These are phyloP conservation scores for Stagonosporopsis chrysanthemi DNA, from an alignment of 2,329 filamentous ascomycete species.

Conservation along the genomic window DNA sequence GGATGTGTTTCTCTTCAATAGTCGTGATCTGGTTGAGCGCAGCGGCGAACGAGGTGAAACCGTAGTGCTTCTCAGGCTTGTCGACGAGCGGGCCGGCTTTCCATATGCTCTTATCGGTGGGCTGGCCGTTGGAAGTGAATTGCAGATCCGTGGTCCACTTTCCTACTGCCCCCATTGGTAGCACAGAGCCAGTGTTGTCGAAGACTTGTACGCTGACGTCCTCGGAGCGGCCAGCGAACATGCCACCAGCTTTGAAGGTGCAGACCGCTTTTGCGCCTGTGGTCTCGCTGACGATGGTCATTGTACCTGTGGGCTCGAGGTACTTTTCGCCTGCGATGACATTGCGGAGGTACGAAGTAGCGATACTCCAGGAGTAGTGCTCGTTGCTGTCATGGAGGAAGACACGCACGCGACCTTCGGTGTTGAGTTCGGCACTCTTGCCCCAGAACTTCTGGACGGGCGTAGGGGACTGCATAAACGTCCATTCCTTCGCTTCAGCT, in stretches of 20 bases:
- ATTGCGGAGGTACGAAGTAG: constrained; percentile 91
- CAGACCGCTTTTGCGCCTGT: constrained; percentile 83
- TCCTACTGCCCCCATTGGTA: constrained; percentile 74
- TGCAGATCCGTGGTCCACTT: constrained; percentile 84
- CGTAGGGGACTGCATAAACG: constrained; percentile 83
- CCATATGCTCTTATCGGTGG: constrained; percentile 77
- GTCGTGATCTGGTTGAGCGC: constrained; percentile 85
- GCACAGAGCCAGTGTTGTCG: constrained; percentile 69
- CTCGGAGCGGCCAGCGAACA: constrained; percentile 95
- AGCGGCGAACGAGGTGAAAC: constrained; percentile 86
- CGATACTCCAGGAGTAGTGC: constrained; percentile 85
- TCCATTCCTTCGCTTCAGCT: constrained; percentile 86
- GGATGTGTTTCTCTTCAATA: constrained; percentile 76
- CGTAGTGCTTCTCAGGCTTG: constrained; percentile 81
- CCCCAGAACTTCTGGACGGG: constrained; percentile 99
- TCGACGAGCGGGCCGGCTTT: constrained; percentile 78
- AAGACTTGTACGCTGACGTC: constrained; percentile 82
- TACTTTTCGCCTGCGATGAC: constrained; percentile 99
- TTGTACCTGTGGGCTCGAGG: constrained; percentile 89
- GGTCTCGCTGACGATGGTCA: constrained; percentile 84
- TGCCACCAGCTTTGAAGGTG: constrained; percentile 92
- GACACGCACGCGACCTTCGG: constrained; percentile 84
- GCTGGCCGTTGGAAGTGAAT: constrained; percentile 67
- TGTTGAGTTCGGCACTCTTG: constrained; percentile 92
- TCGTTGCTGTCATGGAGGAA: constrained; percentile 79